A percentile compares a stretch with the other conserved stretches of the same genome.
Conservation (phyloP, 257 asterid genomes). For the Scutellaria galericulata region DNA sequence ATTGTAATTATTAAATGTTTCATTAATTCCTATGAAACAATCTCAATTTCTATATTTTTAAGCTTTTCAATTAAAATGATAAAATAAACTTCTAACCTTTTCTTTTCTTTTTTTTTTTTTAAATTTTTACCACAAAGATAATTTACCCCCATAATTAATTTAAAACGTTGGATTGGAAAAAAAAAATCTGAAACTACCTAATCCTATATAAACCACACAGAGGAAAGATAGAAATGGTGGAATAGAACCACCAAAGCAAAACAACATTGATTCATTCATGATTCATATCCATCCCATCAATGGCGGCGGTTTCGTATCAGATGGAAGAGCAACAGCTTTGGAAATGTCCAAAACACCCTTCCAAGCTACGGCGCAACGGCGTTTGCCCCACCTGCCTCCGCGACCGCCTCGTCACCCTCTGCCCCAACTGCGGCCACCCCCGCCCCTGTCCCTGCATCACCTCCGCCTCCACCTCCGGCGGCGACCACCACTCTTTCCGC, state of each 20-base stretch:
- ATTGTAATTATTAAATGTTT: no score
- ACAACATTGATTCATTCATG: not conserved
- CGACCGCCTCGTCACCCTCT: conserved; percentile 74
- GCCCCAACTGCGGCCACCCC: conserved; percentile 70
- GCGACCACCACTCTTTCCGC: conserved; percentile 53
- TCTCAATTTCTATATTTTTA: no score
- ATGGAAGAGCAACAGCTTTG: conserved; percentile 67
- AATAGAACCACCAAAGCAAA: not conserved
- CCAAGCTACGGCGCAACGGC: conserved; percentile 75
- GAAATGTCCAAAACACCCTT: conserved; percentile 87
- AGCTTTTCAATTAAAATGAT: no score
- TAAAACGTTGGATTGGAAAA: not conserved
- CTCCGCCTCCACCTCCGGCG: conserved; percentile 34
- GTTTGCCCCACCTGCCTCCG: conserved; percentile 85
- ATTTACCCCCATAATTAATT: not conserved
- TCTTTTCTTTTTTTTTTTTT: no score
- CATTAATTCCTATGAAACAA: no score
- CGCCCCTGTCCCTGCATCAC: conserved; percentile 78
- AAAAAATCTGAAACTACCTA: conserved; percentile 1
- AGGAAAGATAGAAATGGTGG: not conserved
- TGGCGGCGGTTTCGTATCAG: conserved; percentile 48
- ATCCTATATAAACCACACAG: conserved; percentile 28
- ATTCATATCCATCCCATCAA: not conserved
- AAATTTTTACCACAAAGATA: no score
- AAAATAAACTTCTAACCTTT: no score